A percentile compares a stretch with the other conserved stretches of the same genome.
Evolutionary conservation across 1,284 basidiomycete species (phyloP).

Genomic region (Neolentinus lepideus): DNA sequence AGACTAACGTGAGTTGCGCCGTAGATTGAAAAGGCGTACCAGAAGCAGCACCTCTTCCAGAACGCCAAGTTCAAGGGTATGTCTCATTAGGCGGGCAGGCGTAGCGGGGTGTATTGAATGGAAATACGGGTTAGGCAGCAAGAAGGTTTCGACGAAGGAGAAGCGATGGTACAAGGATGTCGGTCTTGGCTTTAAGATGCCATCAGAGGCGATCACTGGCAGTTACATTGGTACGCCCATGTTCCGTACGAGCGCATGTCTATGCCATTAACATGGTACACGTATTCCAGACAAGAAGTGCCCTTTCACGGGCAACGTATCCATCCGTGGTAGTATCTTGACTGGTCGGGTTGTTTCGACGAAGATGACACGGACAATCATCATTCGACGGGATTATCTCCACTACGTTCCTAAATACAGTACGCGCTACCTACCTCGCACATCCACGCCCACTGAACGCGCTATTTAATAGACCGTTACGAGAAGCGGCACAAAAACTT

Average conservation of each 20-base stretch:
- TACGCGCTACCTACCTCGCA: conserved; percentile 30
- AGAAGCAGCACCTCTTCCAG: conserved; percentile 98
- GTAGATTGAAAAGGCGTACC: conserved; percentile 90
- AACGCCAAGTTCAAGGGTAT: conserved; percentile 91
- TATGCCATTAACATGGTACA: not conserved
- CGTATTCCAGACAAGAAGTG: conserved; percentile 90
- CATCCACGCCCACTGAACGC: not conserved
- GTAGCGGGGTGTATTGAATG: conserved; percentile 8
- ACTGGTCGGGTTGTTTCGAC: conserved; percentile 97
- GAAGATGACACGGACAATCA: conserved; percentile 99
- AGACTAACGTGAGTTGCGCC: conserved; percentile 7
- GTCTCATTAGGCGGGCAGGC: conserved; percentile 25
- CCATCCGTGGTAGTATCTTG: conserved; percentile 98
- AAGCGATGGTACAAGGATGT: conserved; percentile 99
- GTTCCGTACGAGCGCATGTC: not conserved
- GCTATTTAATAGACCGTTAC: conserved; percentile 68
- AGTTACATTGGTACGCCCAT: conserved; percentile 84
- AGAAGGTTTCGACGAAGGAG: conserved; percentile 90
- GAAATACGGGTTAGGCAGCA: conserved; percentile 48
- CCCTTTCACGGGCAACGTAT: conserved; percentile 93
- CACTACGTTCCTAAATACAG: conserved; percentile 99
- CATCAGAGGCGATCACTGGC: conserved; percentile 91
- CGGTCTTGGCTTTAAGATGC: conserved; percentile 96
- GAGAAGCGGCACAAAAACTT: conserved; percentile 99
- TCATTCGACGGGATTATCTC: conserved; percentile 98